phyloP scores from a whole-genome alignment of 306 rosid species.

The Pachyrhizus erosus region DNA sequence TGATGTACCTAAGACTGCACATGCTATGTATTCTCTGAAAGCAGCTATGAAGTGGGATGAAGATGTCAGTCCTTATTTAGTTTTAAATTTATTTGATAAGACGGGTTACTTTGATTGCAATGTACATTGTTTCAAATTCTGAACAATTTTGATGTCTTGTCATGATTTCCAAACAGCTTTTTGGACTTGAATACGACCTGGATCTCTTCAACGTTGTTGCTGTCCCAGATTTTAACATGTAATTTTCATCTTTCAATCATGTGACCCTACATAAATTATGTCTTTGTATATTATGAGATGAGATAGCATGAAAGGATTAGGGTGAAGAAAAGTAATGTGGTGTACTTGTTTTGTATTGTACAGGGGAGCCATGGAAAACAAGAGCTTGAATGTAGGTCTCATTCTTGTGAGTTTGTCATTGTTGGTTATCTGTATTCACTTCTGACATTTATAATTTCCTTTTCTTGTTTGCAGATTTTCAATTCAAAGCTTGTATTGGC shows the following conservation, averaged over 20 bases:
- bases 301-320: background rate
- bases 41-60: constrained; percentile 99
- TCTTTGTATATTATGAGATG: constrained; percentile 31
- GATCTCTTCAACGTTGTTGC: constrained; percentile 99
- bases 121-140: constrained; percentile 27
- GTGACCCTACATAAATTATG: background rate
- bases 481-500: constrained; percentile 96
- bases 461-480: constrained; percentile 68
- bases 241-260: constrained; percentile 30
- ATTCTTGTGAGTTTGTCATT: constrained; percentile 37
- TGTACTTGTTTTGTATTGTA: constrained; percentile 45
- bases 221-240: constrained; percentile 99
- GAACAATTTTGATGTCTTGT: constrained; percentile 38
- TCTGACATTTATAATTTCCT: constrained; percentile 12
- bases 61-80: constrained; percentile 71
- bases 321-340: constrained; percentile 26
- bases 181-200: constrained; percentile 97
- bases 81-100: constrained; percentile 28
- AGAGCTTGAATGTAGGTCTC: constrained; percentile 89
- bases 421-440: background rate
- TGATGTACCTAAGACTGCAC: constrained; percentile 89
- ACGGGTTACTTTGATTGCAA: constrained; percentile 31
- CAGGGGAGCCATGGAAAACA: constrained; percentile 99
- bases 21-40: constrained; percentile 94
- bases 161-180: constrained; percentile 66